Base-by-base conservation (phyloP, 2,329 filamentous ascomycete genomes). In the Cordyceps javanica region DNA sequence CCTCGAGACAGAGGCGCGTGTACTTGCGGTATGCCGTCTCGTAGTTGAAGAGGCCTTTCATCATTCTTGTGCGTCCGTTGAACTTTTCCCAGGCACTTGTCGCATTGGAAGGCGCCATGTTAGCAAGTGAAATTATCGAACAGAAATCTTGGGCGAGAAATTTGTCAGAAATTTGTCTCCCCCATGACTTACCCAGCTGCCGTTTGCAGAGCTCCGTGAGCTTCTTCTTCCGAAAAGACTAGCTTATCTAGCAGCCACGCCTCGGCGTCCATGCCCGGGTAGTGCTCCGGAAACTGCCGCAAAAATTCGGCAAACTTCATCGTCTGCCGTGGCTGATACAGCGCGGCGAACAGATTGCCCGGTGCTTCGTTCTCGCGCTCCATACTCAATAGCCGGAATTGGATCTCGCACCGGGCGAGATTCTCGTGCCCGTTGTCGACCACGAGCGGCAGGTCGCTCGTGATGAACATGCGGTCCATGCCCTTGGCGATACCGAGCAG, bases 11-110 rank as follows among this genome's bases (percentile, higher is more conserved):
- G 3, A 73, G 67, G 10, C 74, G 72, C 2, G 85, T 87, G 63
- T 90, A 90, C 67, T 71, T 74, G 48, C 75, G 73, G 65, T 85
- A 89, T 3, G 85, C 83, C 3, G 74, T 76, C 65, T 83, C 79
- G 63, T 89, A 89, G 66, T 86, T 87, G 64, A 89, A 80, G 0
- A 90, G 73, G 0, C 87, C 87, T 66, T 90, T 89, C 79, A 89
- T 88, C 73, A 87, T 86, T 51, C 85, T 78, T 3, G 87, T 90
- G 4, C 85, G 78, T 50, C 80, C 78, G 62, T 89, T 88, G 69
- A 91, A 91, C 63, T 78, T 79, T 58, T 77, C 73, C 82, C 82
- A 85, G 7, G 78, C 76, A 7, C 80, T 81, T 55, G 38, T 10
- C 16, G n/a, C n/a, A n/a, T n/a, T n/a, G n/a, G n/a, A 3, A 25